Evolutionary conservation across 306 rosid species (phyloP).

Genomic region (Casuarina equisetifolia): DNA sequence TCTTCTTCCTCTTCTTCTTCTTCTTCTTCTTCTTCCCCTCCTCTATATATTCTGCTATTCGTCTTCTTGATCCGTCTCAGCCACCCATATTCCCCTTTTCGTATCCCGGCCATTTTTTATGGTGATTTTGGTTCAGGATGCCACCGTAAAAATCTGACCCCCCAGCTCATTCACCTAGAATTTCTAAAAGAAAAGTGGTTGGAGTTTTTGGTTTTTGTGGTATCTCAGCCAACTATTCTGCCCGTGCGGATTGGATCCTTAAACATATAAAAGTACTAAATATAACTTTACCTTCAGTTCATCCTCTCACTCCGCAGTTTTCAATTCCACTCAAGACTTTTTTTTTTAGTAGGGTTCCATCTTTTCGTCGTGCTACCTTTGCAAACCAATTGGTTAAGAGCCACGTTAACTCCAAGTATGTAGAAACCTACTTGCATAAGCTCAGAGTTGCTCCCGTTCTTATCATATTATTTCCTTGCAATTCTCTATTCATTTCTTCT

Average conservation of each 20-base stretch:
- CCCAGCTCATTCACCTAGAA: constrained; percentile 22
- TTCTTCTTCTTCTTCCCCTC: background rate
- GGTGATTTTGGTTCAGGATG: background rate
- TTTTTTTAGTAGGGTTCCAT: constrained; percentile 7
- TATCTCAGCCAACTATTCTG: background rate
- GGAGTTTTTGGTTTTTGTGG: constrained; percentile 9
- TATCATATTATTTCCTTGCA: background rate
- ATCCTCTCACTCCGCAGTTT: background rate
- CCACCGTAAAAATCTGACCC: background rate
- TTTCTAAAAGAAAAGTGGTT: constrained; percentile 29
- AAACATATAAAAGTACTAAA: background rate
- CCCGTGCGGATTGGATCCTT: background rate
- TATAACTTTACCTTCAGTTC: background rate
- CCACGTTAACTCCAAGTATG: constrained; percentile 11
- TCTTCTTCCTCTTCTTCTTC: background rate
- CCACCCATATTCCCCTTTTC: background rate
- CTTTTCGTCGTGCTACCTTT: background rate
- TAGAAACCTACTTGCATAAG: constrained; percentile 6
- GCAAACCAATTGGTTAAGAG: background rate
- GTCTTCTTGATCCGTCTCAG: background rate
- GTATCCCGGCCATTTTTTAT: background rate
- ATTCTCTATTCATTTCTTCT: background rate
- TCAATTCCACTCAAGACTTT: background rate
- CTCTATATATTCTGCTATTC: background rate
- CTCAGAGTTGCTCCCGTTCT: background rate